Percentiles rank a stretch among this genome's conserved stretches.
Evolutionary conservation across 768 basidiomycete genomes (phyloP).

Genomic region (Phaeolepiota aurea): DNA sequence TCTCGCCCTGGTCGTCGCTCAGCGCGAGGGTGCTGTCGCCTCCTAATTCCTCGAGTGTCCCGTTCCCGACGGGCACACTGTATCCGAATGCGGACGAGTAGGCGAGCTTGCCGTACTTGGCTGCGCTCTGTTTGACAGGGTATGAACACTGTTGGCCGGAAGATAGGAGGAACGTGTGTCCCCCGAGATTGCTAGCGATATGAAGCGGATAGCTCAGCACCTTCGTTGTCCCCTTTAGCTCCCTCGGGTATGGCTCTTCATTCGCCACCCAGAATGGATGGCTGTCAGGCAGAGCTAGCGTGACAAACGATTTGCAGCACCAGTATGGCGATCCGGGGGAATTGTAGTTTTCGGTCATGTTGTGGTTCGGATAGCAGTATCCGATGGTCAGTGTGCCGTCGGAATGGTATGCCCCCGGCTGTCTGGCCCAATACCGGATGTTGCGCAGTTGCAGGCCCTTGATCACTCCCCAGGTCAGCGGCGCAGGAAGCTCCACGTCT

Average conservation of each 20-base stretch:
- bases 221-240: constrained; percentile 37
- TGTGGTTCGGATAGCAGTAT: constrained; percentile 62
- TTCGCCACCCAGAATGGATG: constrained; percentile 67
- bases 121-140: constrained; percentile 68
- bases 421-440: constrained; percentile 62
- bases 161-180: constrained; percentile 64
- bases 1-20: constrained; percentile 62
- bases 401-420: constrained; percentile 49
- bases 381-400: constrained; percentile 71
- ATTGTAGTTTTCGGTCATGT: constrained; percentile 77
- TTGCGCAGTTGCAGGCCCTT: constrained; percentile 71
- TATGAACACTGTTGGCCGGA: constrained; percentile 78
- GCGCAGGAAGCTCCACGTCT: constrained; percentile 58
- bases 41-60: constrained; percentile 62
- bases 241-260: constrained; percentile 58
- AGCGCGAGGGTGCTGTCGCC: constrained; percentile 67
- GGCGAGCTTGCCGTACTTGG: constrained; percentile 73
- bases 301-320: constrained; percentile 72
- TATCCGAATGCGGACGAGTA: constrained; percentile 77
- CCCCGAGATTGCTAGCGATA: constrained; percentile 53
- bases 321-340: constrained; percentile 74
- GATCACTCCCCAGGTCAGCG: constrained; percentile 66
- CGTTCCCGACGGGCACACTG: constrained; percentile 59
- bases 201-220: constrained; percentile 57
- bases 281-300: constrained; percentile 51